Conservation (phyloP, 2,329 filamentous ascomycete genomes). For the Trichoderma guizhouense region DNA sequence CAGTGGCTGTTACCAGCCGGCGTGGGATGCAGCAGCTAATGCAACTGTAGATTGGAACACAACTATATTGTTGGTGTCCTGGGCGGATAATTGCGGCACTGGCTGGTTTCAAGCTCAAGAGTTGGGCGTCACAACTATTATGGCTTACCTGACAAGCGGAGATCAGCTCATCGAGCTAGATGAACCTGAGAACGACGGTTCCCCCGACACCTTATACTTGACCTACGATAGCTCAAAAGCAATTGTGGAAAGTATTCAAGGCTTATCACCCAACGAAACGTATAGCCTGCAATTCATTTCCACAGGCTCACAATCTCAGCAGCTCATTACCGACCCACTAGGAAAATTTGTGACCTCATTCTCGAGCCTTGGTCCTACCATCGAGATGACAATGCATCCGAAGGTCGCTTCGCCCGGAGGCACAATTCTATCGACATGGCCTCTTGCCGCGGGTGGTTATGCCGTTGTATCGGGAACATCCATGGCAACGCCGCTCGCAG, state of each 20-base stretch:
- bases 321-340: neutral
- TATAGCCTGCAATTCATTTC: neutral
- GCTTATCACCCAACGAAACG: no score
- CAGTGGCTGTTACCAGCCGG: neutral
- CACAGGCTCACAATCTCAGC: no score
- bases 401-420: slow-evolving; percentile 39
- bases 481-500: slow-evolving; percentile 44
- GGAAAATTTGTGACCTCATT: neutral
- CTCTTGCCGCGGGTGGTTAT: slow-evolving; percentile 35
- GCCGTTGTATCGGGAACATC: slow-evolving; percentile 44
- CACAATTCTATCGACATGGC: slow-evolving; percentile 46
- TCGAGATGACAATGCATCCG: slow-evolving; percentile 40
- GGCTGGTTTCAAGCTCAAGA: neutral
- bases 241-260: no score
- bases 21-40: neutral
- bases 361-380: slow-evolving; percentile 42
- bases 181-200: no score
- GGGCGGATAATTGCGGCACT: neutral
- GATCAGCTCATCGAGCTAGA: no score
- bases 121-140: neutral
- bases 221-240: no score
- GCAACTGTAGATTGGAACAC: neutral
- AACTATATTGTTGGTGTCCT: neutral
- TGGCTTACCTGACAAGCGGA: neutral
- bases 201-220: no score